These are phyloP conservation scores for Raddia guianensis DNA, from an alignment of 176 grass and related monocot species.

Conservation along the genomic window DNA sequence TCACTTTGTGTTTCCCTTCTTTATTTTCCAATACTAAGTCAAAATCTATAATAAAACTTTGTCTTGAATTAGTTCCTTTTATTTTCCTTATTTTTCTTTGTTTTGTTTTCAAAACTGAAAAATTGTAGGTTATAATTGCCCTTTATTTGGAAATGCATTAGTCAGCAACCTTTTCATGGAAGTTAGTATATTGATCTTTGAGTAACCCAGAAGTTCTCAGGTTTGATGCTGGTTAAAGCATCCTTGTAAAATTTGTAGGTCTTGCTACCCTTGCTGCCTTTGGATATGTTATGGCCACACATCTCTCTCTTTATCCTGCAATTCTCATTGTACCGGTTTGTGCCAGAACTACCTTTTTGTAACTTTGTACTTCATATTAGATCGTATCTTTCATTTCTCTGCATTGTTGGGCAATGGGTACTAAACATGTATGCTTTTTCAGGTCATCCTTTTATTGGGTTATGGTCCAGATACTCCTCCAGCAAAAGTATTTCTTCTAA, in stretches of 20 bases:
- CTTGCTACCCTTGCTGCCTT: slow-evolving; percentile 84
- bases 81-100: slow-evolving; percentile 8
- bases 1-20: slow-evolving; percentile 25
- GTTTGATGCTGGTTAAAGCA: slow-evolving; percentile 38
- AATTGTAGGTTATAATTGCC: background rate
- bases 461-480: slow-evolving; percentile 87
- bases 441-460: slow-evolving; percentile 85
- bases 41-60: background rate
- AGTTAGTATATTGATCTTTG: slow-evolving; percentile 4
- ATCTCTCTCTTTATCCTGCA: slow-evolving; percentile 84
- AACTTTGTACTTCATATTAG: slow-evolving; percentile 19
- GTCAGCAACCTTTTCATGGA: slow-evolving; percentile 25
- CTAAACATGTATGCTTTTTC: slow-evolving; percentile 36
- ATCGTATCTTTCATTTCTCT: slow-evolving; percentile 18
- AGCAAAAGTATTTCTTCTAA: slow-evolving; percentile 63
- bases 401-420: slow-evolving; percentile 7
- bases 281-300: slow-evolving; percentile 94
- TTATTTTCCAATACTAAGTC: background rate
- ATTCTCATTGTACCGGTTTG: slow-evolving; percentile 86
- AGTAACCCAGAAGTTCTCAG: slow-evolving; percentile 26
- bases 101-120: slow-evolving; percentile 21
- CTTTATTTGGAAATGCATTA: slow-evolving; percentile 24
- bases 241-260: slow-evolving; percentile 55
- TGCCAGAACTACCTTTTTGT: slow-evolving; percentile 22
- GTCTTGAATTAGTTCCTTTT: slow-evolving; percentile 18